Evolutionary conservation across 2,329 filamentous ascomycete species (phyloP), one percentile per base, ranked within the genome.

Genomic region (Fusarium siculi): DNA sequence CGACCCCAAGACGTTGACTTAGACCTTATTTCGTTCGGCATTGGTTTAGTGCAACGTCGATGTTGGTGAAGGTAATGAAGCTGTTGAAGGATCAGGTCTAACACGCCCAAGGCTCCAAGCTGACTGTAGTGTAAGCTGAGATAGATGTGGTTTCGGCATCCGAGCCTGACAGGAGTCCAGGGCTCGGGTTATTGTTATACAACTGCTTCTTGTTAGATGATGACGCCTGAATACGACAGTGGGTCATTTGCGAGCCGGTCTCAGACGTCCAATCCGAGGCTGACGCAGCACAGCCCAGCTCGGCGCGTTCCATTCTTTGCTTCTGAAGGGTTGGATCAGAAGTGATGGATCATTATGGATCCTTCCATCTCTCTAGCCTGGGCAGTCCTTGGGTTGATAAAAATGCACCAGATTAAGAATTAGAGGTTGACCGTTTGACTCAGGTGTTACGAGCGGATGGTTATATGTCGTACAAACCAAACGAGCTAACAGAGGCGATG

Each of bases 221-320:
- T 66, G 57, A 63, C 32, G 59, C 55, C 36, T 47, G 47, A 39
- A 75, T 53, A 67, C 60, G 59, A 63, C 25, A 47, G 61, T 68
- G 66, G 67, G 67, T 72, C 64, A 59, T 50, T 66, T 70, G 55
- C 54, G 62, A 74, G 16, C 37, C 46, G 40, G 52, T 57, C 60
- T 21, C 57, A 57, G 46, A 47, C 61, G 39, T 49, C 67, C 65
- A 68, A 76, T 67, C 70, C 49, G 63, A 60, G 68, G 63, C 57
- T 49, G 61, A 76, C 59, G 68, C 68, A 72, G 68, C 70, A 67
- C 68, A 60, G 57, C 66, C 37, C 39, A 59, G 54, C n/a, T 63
- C 63, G 50, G 63, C 63, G 63, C 44, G 63, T 74, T 66, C 63
- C 67, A 63, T 67, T 67, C 62, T 54, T 76, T 77, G 59, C 49